Percentiles rank a stretch among this genome's conserved stretches.
Conservation (phyloP, 202 grass and related monocot genomes). For the Schoenoplectus triqueter region DNA sequence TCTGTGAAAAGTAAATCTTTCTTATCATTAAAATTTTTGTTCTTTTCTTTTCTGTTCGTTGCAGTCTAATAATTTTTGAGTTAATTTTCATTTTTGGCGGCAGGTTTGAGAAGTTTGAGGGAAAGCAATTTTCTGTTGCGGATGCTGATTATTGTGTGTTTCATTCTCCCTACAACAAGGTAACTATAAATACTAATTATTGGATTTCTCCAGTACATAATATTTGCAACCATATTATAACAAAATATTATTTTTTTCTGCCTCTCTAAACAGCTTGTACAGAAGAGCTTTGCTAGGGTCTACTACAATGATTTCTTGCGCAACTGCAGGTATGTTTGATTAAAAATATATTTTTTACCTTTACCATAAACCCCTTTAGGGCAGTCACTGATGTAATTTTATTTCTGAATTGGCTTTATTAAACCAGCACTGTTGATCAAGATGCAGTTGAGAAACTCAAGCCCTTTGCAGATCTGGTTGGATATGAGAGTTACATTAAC, state of each 20-base stretch:
- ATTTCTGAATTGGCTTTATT: conserved; percentile 10
- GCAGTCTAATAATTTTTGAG: conserved; percentile 21
- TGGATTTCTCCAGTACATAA: conserved; percentile 19
- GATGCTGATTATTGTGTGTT: conserved; percentile 93
- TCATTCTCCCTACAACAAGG: conserved; percentile 99
- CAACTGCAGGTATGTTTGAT: conserved; percentile 63
- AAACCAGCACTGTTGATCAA: conserved; percentile 63
- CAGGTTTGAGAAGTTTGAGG: conserved; percentile 87
- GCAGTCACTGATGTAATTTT: conserved; percentile 7
- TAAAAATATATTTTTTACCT: conserved; percentile 26
- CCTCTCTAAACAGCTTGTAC: conserved; percentile 75
- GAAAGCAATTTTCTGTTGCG: conserved; percentile 73
- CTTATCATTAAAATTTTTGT: conserved; percentile 9
- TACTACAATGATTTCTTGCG: conserved; percentile 90
- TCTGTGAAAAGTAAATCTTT: conserved; percentile 67
- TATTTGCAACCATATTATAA: conserved; percentile 34
- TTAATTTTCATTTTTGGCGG: conserved; percentile 12
- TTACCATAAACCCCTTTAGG: background rate
- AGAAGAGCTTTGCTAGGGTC: conserved; percentile 93
- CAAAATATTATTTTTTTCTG: background rate
- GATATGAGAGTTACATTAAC: conserved; percentile 89
- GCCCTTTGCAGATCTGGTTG: conserved; percentile 68
- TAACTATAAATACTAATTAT: conserved; percentile 40
- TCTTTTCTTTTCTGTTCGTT: conserved; percentile 25
- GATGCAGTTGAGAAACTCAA: conserved; percentile 77